A percentile compares a stretch with the other conserved stretches of the same genome.
These are phyloP conservation scores for Penicillium nucicola DNA, from an alignment of 495 filamentous ascomycete species.

Conservation along the genomic window DNA sequence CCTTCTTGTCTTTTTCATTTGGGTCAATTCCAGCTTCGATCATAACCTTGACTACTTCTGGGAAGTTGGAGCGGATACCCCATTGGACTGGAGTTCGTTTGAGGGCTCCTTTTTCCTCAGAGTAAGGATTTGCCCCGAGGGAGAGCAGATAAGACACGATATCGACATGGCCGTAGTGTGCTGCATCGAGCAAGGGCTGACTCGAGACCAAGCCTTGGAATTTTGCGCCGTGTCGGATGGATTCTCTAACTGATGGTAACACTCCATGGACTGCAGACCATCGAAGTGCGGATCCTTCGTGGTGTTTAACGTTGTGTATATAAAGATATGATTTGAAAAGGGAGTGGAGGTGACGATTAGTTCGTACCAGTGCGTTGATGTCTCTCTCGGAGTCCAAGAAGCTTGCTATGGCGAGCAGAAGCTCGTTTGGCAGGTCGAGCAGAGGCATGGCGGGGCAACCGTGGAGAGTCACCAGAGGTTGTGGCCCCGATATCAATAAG, in stretches of 20 bases:
- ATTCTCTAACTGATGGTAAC: neutral
- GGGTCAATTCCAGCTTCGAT: neutral
- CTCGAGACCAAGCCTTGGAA: neutral
- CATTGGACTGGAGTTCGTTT: neutral
- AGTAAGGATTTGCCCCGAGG: neutral
- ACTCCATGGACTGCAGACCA: neutral
- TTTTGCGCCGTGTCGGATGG: neutral
- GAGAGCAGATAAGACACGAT: neutral
- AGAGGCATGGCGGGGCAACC: neutral
- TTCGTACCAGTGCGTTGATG: constrained; percentile 1
- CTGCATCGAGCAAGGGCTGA: neutral
- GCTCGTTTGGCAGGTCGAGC: neutral
- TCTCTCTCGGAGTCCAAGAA: neutral
- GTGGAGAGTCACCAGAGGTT: neutral
- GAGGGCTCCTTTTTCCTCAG: neutral
- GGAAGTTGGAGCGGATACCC: neutral
- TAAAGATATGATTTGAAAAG: constrained; percentile 2
- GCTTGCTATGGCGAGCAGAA: neutral
- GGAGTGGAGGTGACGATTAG: neutral
- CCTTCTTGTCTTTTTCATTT: neutral
- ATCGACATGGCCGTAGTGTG: neutral
- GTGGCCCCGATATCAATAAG: no score
- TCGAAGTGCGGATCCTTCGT: neutral
- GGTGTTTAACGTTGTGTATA: neutral
- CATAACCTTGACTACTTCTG: neutral